These are phyloP conservation scores for Quercus aquifolioides DNA, from an alignment of 306 rosid genomes.

Conservation along the genomic window DNA sequence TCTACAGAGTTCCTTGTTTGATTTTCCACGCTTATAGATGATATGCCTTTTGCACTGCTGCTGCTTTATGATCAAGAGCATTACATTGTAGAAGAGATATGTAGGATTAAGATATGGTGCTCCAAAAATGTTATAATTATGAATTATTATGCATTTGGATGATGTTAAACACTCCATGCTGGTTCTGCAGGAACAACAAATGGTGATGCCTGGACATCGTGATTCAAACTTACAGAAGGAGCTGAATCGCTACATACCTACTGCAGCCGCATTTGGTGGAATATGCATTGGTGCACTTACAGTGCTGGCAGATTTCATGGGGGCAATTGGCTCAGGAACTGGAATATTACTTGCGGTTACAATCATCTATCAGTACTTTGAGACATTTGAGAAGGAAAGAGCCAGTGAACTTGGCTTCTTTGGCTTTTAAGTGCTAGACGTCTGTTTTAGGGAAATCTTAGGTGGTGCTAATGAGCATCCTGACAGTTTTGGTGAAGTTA, in stretches of 20 bases:
- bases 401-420: constrained; percentile 60
- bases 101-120: neutral
- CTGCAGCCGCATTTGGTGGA: constrained; percentile 71
- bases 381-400: constrained; percentile 64
- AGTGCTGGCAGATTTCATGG: constrained; percentile 74
- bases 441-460: neutral
- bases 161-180: neutral
- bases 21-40: neutral
- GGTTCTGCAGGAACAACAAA: constrained; percentile 62
- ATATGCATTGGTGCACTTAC: constrained; percentile 74
- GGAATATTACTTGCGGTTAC: constrained; percentile 70
- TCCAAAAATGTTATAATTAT: neutral
- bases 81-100: neutral
- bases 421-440: constrained; percentile 29
- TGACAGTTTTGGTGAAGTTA: constrained; percentile 32
- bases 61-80: neutral
- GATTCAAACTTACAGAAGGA: constrained; percentile 65
- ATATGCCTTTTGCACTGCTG: neutral
- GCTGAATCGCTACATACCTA: constrained; percentile 61
- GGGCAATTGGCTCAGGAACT: constrained; percentile 70
- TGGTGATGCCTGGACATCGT: constrained; percentile 71
- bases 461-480: neutral
- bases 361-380: constrained; percentile 58
- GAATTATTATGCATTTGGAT: neutral
- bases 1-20: neutral